Evolutionary conservation across 352 stramenopile genomes (phyloP).

Genomic region (Blastocystis sp.): DNA sequence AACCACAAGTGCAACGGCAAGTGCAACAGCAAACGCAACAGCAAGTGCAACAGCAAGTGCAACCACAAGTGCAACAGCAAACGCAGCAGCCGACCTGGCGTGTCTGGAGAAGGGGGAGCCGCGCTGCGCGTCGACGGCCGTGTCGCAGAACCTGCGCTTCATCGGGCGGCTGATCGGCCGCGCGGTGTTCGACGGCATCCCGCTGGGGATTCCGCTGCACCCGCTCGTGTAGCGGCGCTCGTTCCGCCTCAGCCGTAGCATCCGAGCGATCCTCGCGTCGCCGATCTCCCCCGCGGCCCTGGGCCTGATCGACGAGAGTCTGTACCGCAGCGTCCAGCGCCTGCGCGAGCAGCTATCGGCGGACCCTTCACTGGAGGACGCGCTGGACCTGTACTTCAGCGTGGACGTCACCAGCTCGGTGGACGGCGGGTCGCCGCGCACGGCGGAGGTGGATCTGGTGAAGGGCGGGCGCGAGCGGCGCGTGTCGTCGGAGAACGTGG

Average conservation of each 20-base stretch:
- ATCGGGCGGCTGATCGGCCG: conserved; percentile 45
- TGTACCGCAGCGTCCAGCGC: conserved; percentile 6
- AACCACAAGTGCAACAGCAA: no score
- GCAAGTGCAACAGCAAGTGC: no score
- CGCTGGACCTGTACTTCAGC: conserved; percentile 37
- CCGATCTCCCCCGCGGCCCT: conserved; percentile 1
- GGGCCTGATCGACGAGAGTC: conserved; percentile 5
- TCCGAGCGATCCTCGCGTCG: conserved; percentile 31
- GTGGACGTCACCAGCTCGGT: conserved; percentile 41
- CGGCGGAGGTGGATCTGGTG: conserved; percentile 44
- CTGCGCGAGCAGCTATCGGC: background rate
- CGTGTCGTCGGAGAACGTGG: conserved; percentile 49
- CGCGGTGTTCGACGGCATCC: conserved; percentile 60
- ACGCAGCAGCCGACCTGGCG: no score
- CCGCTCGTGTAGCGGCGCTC: conserved; percentile 4
- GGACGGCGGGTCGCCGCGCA: background rate
- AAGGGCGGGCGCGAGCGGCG: conserved; percentile 11
- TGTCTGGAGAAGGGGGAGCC: background rate
- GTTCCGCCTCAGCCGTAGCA: background rate
- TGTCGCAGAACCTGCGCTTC: conserved; percentile 44
- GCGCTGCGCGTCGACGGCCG: background rate
- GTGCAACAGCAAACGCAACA: no score
- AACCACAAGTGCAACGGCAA: no score
- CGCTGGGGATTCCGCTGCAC: conserved; percentile 33
- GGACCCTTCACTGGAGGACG: conserved; percentile 13